Percentiles rank a stretch among this genome's conserved stretches.
phyloP scores from a whole-genome alignment of 768 basidiomycete genomes.

The Rhodocollybia butyracea region DNA sequence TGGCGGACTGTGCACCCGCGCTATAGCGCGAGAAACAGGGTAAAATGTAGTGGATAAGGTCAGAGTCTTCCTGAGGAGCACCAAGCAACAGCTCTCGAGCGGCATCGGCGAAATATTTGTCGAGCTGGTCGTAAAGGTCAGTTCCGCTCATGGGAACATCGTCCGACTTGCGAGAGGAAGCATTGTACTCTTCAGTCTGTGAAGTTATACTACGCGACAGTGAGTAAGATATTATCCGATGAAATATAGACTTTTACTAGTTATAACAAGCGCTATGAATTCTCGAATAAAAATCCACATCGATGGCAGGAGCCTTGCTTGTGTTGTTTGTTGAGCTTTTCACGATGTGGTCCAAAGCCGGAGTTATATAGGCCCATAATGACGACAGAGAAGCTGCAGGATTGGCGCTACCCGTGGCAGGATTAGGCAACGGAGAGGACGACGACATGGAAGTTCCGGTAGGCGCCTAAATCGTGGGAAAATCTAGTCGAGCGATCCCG shows the following conservation, averaged over 20 bases:
- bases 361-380: constrained; percentile 73
- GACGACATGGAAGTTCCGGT: not conserved
- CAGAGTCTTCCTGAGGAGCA: constrained; percentile 61
- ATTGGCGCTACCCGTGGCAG: constrained; percentile 64
- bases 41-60: constrained; percentile 67
- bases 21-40: constrained; percentile 70
- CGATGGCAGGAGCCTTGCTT: constrained; percentile 66
- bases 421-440: constrained; percentile 41
- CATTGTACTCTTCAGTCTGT: constrained; percentile 46
- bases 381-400: constrained; percentile 69
- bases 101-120: constrained; percentile 64
- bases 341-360: constrained; percentile 75
- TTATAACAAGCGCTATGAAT: constrained; percentile 83
- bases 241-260: constrained; percentile 45
- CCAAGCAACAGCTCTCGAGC: constrained; percentile 61
- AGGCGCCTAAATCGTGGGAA: too few relatives aligned
- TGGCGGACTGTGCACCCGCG: constrained; percentile 62
- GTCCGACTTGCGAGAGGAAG: constrained; percentile 24
- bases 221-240: constrained; percentile 8
- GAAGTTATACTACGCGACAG: constrained; percentile 44
- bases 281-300: constrained; percentile 69
- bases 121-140: constrained; percentile 72
- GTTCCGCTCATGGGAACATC: constrained; percentile 43
- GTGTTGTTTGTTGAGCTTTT: constrained; percentile 60
- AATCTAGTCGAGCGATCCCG: too few relatives aligned